Base-by-base conservation (phyloP, 768 basidiomycete species). In the Mycena sanguinolenta region DNA sequence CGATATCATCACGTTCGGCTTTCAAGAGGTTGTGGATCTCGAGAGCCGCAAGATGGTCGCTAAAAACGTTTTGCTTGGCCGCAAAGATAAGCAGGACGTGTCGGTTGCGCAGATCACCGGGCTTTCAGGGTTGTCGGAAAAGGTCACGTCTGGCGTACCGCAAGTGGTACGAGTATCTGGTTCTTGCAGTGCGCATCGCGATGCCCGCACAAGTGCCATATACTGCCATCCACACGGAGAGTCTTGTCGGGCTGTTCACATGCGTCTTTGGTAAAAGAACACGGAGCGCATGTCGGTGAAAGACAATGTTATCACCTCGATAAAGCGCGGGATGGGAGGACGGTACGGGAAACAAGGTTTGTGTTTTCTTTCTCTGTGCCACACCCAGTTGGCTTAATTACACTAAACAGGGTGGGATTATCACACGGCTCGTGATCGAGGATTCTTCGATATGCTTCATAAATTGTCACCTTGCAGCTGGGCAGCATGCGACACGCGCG, bases 391-490 rank as follows among this genome's bases (percentile, higher is more conserved):
- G 27, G 5, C 25, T 44, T 58, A 39, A 32, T 68, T 34, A 57
- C 28, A 59, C 65, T 62, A 13, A 74, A 8, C 55, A 96, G 94
- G 96, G 96, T 12, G 96, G 92, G 0, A 96, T 98, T 71, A 88
- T 96, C n/a, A 89, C 93, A 4, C 90, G 97, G 23, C 91, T 98
- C 70, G 89, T 96, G 9, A 86, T 99, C 53, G 96, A 96, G 69
- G 96, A 98, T 79, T 93, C 96, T 2, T 97, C 95, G 0, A 78
- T 98, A 17, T 99, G 97, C 81, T 93, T 98, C 76, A 90, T 99
- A 82, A 99, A 99, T 81, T 96, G 94, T 73, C 97, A 99, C 85
- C 88, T 99, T 68, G 97, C 97, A n/a, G 95, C 95, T 8, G 97
- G 97, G 1, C 97, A 98, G 76, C 87, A 89, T 65, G 92, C 93